Conservation (phyloP, 2,329 filamentous ascomycete genomes). For the Cercospora nicotianae region DNA sequence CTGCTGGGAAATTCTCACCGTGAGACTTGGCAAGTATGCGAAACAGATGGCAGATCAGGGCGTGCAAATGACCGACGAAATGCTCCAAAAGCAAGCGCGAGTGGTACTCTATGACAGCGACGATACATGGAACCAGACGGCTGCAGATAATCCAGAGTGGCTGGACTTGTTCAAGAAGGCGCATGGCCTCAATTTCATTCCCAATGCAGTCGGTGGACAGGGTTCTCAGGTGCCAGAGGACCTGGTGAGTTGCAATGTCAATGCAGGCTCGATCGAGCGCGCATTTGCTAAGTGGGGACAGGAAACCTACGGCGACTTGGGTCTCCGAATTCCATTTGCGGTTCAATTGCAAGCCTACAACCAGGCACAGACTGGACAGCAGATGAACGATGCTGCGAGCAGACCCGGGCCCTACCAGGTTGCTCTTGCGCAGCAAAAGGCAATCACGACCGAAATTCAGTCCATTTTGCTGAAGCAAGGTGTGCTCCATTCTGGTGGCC, state of each 20-base stretch:
- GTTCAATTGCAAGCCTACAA: constrained; percentile 38
- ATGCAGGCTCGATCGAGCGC: not conserved
- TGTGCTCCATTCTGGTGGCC: constrained; percentile 26
- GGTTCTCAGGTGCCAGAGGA: constrained; percentile 38
- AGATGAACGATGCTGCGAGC: constrained; percentile 18
- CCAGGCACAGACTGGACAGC: constrained; percentile 20
- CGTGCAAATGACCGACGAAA: constrained; percentile 49
- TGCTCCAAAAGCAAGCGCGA: constrained; percentile 52
- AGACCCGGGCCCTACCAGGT: constrained; percentile 21
- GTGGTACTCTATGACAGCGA: constrained; percentile 51
- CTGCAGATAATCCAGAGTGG: constrained; percentile 49
- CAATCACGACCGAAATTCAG: constrained; percentile 26
- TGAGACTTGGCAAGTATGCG: constrained; percentile 48
- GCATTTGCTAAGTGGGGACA: constrained; percentile 10
- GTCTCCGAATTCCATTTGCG: constrained; percentile 39
- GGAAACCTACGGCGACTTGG: constrained; percentile 40
- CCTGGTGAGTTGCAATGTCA: constrained; percentile 20
- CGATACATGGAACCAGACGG: constrained; percentile 49
- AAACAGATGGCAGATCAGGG: constrained; percentile 43
- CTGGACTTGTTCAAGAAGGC: constrained; percentile 52
- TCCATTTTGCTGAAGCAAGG: constrained; percentile 27
- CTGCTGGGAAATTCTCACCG: constrained; percentile 53
- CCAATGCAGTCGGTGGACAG: constrained; percentile 35
- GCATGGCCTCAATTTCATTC: constrained; percentile 45
- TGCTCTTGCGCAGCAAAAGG: constrained; percentile 15